Conservation (phyloP, 805 yeast genomes). For the Teunomyces aglyptinius region DNA sequence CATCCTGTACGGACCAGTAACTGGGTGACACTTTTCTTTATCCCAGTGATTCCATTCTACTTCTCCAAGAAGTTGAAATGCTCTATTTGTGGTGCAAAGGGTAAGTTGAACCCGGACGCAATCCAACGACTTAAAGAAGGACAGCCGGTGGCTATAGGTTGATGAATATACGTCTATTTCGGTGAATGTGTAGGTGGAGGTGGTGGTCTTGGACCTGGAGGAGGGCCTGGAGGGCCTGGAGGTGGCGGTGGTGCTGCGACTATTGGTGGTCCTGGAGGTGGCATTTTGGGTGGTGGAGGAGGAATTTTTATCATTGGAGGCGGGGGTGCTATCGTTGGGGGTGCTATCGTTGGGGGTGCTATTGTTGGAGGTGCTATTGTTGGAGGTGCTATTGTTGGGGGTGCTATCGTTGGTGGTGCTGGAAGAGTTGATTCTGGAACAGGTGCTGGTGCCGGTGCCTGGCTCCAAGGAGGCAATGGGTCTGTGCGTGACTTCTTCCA, state of each 20-base stretch:
- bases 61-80: slow-evolving; percentile 53
- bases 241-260: slow-evolving; percentile 21
- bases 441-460: neutral
- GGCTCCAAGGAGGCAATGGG: slow-evolving; percentile 23
- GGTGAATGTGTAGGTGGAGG: slow-evolving; percentile 11
- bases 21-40: slow-evolving; percentile 52
- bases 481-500: slow-evolving; percentile 24
- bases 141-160: slow-evolving; percentile 33
- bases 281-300: slow-evolving; percentile 19
- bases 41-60: slow-evolving; percentile 54
- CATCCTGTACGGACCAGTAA: slow-evolving; percentile 51
- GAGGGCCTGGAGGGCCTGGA: slow-evolving; percentile 13
- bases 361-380: slow-evolving; percentile 20
- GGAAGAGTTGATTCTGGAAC: neutral
- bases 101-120: slow-evolving; percentile 23
- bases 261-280: slow-evolving; percentile 21
- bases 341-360: slow-evolving; percentile 9
- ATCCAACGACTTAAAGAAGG: slow-evolving; percentile 27
- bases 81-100: slow-evolving; percentile 47
- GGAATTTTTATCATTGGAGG: slow-evolving; percentile 12
- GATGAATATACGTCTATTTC: slow-evolving; percentile 15
- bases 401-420: neutral
- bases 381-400: slow-evolving; percentile 8
- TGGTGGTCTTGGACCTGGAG: slow-evolving; percentile 8
- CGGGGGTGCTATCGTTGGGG: slow-evolving; percentile 19